phyloP scores from a whole-genome alignment of 441 rosid genomes.

The Breynia disticha region DNA sequence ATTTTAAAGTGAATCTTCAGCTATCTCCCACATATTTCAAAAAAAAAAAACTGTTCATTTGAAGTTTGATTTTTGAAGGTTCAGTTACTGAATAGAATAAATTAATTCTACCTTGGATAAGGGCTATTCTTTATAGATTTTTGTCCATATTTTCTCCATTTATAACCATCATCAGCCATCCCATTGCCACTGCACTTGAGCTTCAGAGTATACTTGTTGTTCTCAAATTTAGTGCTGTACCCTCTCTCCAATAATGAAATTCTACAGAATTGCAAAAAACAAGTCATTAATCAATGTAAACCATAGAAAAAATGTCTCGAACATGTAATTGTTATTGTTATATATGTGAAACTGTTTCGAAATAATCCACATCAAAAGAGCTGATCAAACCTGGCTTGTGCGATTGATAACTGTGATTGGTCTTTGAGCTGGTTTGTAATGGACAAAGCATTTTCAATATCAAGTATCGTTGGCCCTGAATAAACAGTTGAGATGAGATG shows the following conservation, averaged over 20 bases:
- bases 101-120: constrained; percentile 54
- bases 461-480: constrained; percentile 50
- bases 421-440: constrained; percentile 8
- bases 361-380: background rate
- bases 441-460: constrained; percentile 39
- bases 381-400: constrained; percentile 26
- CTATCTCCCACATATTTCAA: too few species aligned
- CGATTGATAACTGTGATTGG: constrained; percentile 10
- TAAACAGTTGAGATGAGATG: constrained; percentile 29
- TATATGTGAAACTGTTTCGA: too few species aligned
- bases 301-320: too few species aligned
- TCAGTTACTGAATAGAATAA: too few species aligned
- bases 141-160: constrained; percentile 93
- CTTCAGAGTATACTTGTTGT: constrained; percentile 57
- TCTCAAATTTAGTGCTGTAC: constrained; percentile 31
- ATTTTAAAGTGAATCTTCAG: too few species aligned
- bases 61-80: too few species aligned
- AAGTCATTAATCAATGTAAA: background rate
- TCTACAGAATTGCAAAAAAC: background rate
- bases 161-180: constrained; percentile 73
- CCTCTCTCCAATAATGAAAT: constrained; percentile 23
- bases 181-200: constrained; percentile 45
- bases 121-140: constrained; percentile 82
- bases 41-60: too few species aligned
- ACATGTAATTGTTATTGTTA: too few species aligned